These are phyloP conservation scores for Arachnomyces sp. DNA, from an alignment of 2,329 filamentous ascomycete genomes.

Conservation along the genomic window DNA sequence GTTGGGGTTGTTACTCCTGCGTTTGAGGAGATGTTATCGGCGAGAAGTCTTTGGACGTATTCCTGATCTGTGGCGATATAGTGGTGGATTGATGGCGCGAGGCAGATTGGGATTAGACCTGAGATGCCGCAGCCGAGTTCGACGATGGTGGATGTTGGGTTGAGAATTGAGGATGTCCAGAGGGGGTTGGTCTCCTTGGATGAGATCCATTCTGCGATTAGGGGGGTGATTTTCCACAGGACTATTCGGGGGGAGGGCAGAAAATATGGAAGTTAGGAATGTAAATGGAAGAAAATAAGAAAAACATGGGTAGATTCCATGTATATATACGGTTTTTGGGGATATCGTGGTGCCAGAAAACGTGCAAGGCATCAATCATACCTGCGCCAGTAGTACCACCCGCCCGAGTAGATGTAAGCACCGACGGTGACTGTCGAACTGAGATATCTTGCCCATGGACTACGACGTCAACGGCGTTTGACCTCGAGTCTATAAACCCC, in stretches of 20 bases:
- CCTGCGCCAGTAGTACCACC: conserved; percentile 68
- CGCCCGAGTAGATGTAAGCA: conserved; percentile 68
- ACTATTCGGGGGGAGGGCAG: conserved; percentile 42
- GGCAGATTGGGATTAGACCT: conserved; percentile 63
- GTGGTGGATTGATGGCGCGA: conserved; percentile 53
- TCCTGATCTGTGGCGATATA: conserved; percentile 83
- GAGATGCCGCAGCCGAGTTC: conserved; percentile 88
- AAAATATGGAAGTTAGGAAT: conserved; percentile 9
- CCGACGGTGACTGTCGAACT: conserved; percentile 74
- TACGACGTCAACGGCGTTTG: conserved; percentile 56
- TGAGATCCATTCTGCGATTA: conserved; percentile 73
- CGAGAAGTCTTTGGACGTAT: conserved; percentile 72
- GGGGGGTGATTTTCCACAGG: conserved; percentile 83
- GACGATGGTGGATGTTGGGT: conserved; percentile 52
- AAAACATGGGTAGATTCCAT: conserved; percentile 3
- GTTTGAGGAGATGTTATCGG: conserved; percentile 60
- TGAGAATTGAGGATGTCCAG: conserved; percentile 48
- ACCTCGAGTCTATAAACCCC: conserved; percentile 73
- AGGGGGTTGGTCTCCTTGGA: conserved; percentile 53
- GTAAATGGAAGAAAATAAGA: conserved; percentile 1
- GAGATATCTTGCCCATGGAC: conserved; percentile 64
- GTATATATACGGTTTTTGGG: neutral
- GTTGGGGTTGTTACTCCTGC: neutral
- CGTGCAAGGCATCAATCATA: conserved; percentile 22
- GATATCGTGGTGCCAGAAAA: conserved; percentile 9